Evolutionary conservation across 1,284 basidiomycete genomes (phyloP), one percentile per base, ranked within the genome.

Genomic region (Pholiota adiposa): DNA sequence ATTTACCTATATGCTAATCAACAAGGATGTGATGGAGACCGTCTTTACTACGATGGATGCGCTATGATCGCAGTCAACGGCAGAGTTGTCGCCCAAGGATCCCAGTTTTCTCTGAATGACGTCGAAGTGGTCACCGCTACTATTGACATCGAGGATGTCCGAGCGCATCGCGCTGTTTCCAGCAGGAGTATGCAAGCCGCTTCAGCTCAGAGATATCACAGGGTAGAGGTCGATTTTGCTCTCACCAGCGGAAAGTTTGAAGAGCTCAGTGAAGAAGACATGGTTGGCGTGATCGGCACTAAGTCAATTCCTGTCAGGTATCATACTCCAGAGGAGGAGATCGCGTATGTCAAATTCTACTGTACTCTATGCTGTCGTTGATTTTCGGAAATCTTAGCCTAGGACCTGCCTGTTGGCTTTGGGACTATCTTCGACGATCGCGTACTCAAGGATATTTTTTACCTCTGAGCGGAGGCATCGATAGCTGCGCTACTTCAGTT

Each of bases 1-100:
- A 87, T 98, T 53, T 99, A 99, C 75, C 84, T 99, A 7, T 99
- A 99, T 68, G 93, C 97, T 8, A 99, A 99, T 72, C 97, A 99
- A 72, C 96, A 98, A 81, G 97, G 97, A 4, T 99, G 97, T 72
- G 97, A 99, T 71, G 97, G 97, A 3, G 97, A 99, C 72, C 87
- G 97, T 25, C 81, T 98, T 1, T 99, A 99, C 80, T 99, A 98
- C 72, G 97, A 99, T 69, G 97, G 97, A 31, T 97, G 94, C 65
- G 92, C 94, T 18, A 87, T 99, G 83, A 98, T 99, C 67, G 95
- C 94, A 4, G 83, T 97, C 61, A 99, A 99, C 74, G 97, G 97
- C 21, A 83, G 83, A 46, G 87, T 99, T 62, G 82, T 99, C 25
- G 96, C 96, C 0, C 97, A 98, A 73, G 97, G 97, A 18, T 90